phyloP scores from a whole-genome alignment of 768 basidiomycete genomes.

The Cyclocybe aegerita region DNA sequence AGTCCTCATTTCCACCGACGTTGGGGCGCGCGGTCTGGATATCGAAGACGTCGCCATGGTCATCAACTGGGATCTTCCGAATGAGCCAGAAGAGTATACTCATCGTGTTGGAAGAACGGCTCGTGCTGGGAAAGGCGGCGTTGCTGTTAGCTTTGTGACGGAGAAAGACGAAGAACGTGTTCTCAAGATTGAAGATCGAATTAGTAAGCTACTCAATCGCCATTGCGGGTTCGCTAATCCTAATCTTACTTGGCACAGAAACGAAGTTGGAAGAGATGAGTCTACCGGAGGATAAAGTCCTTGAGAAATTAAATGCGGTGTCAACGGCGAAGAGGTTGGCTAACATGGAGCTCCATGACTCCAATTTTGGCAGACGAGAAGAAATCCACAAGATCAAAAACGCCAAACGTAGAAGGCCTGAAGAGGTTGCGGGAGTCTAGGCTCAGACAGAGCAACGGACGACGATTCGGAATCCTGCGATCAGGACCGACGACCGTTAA shows the following conservation, averaged over 20 bases:
- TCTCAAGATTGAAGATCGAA: conserved; percentile 78
- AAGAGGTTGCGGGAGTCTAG: conserved; percentile 14
- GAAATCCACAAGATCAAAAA: conserved; percentile 74
- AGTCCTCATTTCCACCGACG: conserved; percentile 92
- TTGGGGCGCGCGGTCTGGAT: conserved; percentile 92
- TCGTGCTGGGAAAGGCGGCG: conserved; percentile 83
- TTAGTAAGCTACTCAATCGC: conserved; percentile 53
- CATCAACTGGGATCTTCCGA: conserved; percentile 95
- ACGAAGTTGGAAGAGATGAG: conserved; percentile 72
- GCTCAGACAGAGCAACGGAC: conserved; percentile 4
- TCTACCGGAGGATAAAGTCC: conserved; percentile 76
- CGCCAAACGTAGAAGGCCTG: conserved; percentile 20
- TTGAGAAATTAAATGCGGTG: conserved; percentile 86
- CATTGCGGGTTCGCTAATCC: neutral
- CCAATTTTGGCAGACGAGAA: conserved; percentile 87
- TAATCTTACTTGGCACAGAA: conserved; percentile 39
- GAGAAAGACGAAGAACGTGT: conserved; percentile 89
- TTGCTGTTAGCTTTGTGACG: conserved; percentile 93
- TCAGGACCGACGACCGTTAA: neutral
- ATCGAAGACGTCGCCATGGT: conserved; percentile 96
- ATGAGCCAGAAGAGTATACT: conserved; percentile 89
- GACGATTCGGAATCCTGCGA: conserved; percentile 1
- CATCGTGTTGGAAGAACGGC: conserved; percentile 96
- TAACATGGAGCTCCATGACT: conserved; percentile 90
- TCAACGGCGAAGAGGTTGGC: conserved; percentile 91